A percentile compares a stretch with the other conserved stretches of the same genome.
phyloP scores from a whole-genome alignment of 179 eudicot species.

The Dionaea muscipula region DNA sequence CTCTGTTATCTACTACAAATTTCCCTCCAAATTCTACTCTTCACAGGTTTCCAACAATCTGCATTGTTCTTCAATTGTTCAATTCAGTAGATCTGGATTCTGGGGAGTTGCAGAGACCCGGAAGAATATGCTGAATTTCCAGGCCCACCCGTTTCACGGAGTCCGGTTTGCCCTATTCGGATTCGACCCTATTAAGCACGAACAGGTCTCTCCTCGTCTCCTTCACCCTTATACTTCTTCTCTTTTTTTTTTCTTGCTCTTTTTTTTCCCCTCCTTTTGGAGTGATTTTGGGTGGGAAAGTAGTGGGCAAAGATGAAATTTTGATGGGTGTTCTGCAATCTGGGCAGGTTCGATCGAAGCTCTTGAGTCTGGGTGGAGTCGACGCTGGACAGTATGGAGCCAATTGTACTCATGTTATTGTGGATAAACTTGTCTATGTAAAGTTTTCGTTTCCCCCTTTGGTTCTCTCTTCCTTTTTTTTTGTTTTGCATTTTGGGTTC shows the following conservation, averaged over 20 bases:
- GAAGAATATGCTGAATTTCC: constrained; percentile 5
- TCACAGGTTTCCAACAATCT: neutral
- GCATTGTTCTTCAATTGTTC: neutral
- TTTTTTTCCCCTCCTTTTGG: no score
- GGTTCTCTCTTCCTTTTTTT: no score
- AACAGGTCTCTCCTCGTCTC: no score
- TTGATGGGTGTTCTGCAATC: neutral
- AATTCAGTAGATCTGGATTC: neutral
- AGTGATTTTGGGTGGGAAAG: no score
- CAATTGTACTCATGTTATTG: constrained; percentile 63
- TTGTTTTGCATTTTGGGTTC: no score
- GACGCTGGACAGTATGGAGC: constrained; percentile 38
- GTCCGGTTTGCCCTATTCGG: constrained; percentile 29
- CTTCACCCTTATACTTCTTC: neutral
- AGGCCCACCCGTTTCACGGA: constrained; percentile 11
- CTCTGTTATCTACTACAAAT: no score
- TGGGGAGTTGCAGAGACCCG: neutral
- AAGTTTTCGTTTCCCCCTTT: no score
- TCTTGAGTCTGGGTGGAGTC: constrained; percentile 51
- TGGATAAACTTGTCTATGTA: constrained; percentile 44
- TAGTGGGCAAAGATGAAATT: neutral
- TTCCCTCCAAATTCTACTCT: constrained; percentile 1
- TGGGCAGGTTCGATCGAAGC: constrained; percentile 41
- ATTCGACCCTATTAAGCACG: constrained; percentile 12
- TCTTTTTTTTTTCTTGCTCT: no score